These are phyloP conservation scores for Rheum nobile DNA, from an alignment of 148 eudicot genomes.

Conservation along the genomic window DNA sequence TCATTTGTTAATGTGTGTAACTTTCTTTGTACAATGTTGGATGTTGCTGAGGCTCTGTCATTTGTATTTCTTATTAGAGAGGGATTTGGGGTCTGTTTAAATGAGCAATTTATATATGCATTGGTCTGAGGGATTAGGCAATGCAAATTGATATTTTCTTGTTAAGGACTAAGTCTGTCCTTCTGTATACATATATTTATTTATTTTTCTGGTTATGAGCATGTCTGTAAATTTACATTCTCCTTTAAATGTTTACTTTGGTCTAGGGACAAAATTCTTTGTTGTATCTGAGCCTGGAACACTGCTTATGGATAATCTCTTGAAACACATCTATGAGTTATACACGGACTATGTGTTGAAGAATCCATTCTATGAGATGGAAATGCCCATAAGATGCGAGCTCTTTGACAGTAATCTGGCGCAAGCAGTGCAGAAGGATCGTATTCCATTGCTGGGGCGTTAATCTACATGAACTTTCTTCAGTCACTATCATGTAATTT, in stretches of 20 bases:
- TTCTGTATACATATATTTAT: neutral
- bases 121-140: neutral
- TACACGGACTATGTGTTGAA: constrained; percentile 86
- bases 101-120: neutral
- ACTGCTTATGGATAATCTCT: constrained; percentile 41
- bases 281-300: constrained; percentile 79
- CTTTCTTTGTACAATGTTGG: neutral
- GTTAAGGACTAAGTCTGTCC: neutral
- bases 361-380: constrained; percentile 96
- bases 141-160: neutral
- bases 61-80: neutral
- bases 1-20: neutral
- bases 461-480: constrained; percentile 18
- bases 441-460: constrained; percentile 65
- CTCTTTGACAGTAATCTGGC: constrained; percentile 75
- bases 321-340: constrained; percentile 69
- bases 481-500: neutral
- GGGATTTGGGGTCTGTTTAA: neutral
- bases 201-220: neutral
- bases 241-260: neutral
- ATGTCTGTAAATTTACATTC: neutral
- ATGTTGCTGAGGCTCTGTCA: neutral
- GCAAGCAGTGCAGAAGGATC: constrained; percentile 79
- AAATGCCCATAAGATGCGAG: constrained; percentile 98
- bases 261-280: constrained; percentile 74